Evolutionary conservation across 306 rosid genomes (phyloP), one percentile per base, ranked within the genome.

Genomic region (Calophaca sinica): DNA sequence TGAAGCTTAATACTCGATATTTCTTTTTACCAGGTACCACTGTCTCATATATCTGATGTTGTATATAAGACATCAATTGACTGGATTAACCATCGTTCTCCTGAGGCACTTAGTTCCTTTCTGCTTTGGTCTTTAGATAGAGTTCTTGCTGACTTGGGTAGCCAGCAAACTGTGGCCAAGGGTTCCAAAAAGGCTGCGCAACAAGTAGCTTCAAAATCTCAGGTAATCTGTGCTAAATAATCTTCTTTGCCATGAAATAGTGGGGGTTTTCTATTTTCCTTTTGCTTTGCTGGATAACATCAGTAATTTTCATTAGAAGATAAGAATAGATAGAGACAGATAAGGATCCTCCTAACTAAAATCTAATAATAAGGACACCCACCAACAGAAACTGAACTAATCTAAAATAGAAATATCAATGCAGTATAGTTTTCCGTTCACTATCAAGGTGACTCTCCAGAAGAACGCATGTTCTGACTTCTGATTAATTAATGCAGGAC

Each of bases 41-140:
- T 91, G 66, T 84, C 91, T 70, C 84, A 88, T 80, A 84, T 94
- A 45, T 78, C 97, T 26, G 96, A 91, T 4, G 80, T 74, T 84
- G 93, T 90, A 68, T 88, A 86, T 8, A 94, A 90, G 91, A 85
- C 90, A 45, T 86, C 97, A 15, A 14, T 65, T 13, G 97, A 94
- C 79, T 94, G 96, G 96, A 84, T 91, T 71, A 90, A 79, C 74
- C 79, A 85, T 57, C 88, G 80, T 20, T 81, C 93, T 9, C 70
- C 80, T 39, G 90, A 86, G 81, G 88, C 93, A 72, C 96, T 91
- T 66, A 75, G 82, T 72, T 85, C 86, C 31, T 84, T 88, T 58
- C 42, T 91, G 62, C 72, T 87, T 38, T 88, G 93, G 93, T 88
- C 94, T 59, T 54, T 91, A 67, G 98, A 94, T 74, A 72, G 90